Evolutionary conservation across 1,284 basidiomycete species (phyloP), one percentile per base, ranked within the genome.

Genomic region (Pseudozyma sp.): DNA sequence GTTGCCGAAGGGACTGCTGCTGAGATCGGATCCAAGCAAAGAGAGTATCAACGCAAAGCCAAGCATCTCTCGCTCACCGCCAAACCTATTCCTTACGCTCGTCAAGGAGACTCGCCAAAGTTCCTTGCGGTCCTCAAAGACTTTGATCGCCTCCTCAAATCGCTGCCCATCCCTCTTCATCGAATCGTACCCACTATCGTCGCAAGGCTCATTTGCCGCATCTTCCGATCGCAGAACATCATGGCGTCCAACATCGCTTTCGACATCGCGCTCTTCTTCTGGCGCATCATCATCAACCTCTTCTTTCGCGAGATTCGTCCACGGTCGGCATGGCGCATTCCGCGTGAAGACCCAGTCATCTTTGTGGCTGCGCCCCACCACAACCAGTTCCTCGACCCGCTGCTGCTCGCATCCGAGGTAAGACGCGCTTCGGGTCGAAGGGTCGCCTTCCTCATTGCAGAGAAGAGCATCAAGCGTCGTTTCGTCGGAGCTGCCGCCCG

Each of bases 261-360:
- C 67, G 85, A 86, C 63, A 48, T 86, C 40, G 73, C 82, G 19
- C 81, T 85, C 46, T 61, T 79, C 48, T 80, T 84, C 35, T 83
- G 92, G 92, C 87, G 91, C 63, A 87, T 90, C 24, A 89, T 99
- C 68, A 93, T 93, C 79, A 94, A 93, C 85, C 91, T 99, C 79
- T 99, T 99, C 88, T 99, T 99, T 87, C 88, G 97, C 68, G 96
- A 99, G 86, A 92, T 99, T 79, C 89, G 95, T 8, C 94, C 95
- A 3, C 88, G 97, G 84, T 94, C 97, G 53, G 92, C 95, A 43
- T 97, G 92, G 88, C 92, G 97, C 81, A 94, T 99, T 55, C 97
- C 97, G 37, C 45, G 46, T 19, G 89, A 93, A 71, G 97, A 94
- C 0, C 93, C 97, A 7, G 90, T 98, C 75, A 94, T 99, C 81